These are phyloP conservation scores for Trametes coccinea DNA, from an alignment of 768 basidiomycete species.

Conservation along the genomic window DNA sequence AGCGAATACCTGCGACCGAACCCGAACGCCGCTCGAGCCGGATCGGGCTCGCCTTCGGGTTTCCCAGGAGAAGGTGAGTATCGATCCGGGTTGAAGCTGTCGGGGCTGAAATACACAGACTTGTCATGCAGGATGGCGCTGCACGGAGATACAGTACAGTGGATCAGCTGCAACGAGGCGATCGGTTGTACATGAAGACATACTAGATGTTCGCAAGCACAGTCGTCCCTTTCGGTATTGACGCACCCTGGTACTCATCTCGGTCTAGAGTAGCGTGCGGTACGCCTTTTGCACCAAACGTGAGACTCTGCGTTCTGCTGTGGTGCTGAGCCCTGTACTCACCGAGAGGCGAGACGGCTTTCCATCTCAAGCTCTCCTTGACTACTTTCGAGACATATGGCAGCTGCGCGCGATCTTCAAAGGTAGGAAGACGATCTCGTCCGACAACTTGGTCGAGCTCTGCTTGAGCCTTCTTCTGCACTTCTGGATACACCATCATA, in stretches of 20 bases:
- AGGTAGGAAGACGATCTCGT: constrained; percentile 16
- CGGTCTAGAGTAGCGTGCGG: constrained; percentile 24
- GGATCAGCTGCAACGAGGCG: too few species aligned
- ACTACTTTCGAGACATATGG: constrained; percentile 14
- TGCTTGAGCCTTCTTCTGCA: constrained; percentile 18
- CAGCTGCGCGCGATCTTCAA: constrained; percentile 13
- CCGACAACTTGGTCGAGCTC: constrained; percentile 22
- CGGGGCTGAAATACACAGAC: constrained; percentile 28
- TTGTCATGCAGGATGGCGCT: constrained; percentile 43
- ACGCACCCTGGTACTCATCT: constrained; percentile 35
- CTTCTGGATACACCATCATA: constrained; percentile 16
- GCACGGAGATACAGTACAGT: constrained; percentile 32
- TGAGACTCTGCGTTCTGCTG: neutral
- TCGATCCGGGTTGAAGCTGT: neutral
- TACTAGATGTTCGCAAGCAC: constrained; percentile 24
- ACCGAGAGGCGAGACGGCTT: constrained; percentile 25
- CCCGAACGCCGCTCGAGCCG: constrained; percentile 2
- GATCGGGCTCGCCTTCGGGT: neutral
- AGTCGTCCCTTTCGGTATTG: constrained; percentile 33
- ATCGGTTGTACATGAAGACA: constrained; percentile 36
- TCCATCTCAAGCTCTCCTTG: constrained; percentile 18
- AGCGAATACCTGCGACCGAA: constrained; percentile 2
- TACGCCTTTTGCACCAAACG: neutral
- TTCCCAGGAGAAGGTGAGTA: neutral
- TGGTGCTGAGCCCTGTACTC: constrained; percentile 24